These are phyloP conservation scores for Gossypium rotundifolium DNA, from an alignment of 345 rosid species.

Conservation along the genomic window DNA sequence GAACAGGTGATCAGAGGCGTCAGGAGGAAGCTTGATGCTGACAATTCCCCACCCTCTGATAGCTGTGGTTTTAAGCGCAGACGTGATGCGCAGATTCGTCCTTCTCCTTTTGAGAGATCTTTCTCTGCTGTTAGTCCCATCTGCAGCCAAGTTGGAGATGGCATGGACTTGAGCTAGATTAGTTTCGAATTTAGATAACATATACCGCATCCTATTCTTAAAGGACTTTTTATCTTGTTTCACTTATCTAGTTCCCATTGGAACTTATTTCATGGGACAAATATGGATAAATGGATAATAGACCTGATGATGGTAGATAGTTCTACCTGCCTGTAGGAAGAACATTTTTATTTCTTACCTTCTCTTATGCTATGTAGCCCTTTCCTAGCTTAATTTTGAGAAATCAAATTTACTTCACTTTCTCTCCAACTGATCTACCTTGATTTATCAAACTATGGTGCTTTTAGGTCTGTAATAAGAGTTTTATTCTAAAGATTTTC, in stretches of 20 bases:
- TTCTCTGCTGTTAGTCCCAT: slow-evolving; percentile 82
- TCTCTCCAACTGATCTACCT: slow-evolving; percentile 14
- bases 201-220: slow-evolving; percentile 11
- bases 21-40: slow-evolving; percentile 92
- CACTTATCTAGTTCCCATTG: slow-evolving; percentile 20
- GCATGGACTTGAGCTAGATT: slow-evolving; percentile 92
- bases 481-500: slow-evolving; percentile 9
- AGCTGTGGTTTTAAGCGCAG: slow-evolving; percentile 82
- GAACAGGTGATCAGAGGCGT: slow-evolving; percentile 93
- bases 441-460: slow-evolving; percentile 8
- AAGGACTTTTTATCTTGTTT: slow-evolving; percentile 23
- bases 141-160: slow-evolving; percentile 92
- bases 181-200: background rate
- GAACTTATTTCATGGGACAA: slow-evolving; percentile 25
- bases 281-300: slow-evolving; percentile 41
- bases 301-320: slow-evolving; percentile 36
- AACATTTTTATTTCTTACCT: slow-evolving; percentile 32
- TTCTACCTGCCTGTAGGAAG: slow-evolving; percentile 49
- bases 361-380: slow-evolving; percentile 35
- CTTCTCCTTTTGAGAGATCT: slow-evolving; percentile 96
- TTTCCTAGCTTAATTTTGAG: slow-evolving; percentile 20
- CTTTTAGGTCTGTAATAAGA: slow-evolving; percentile 11
- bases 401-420: slow-evolving; percentile 14
- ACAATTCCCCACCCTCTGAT: slow-evolving; percentile 54
- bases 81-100: slow-evolving; percentile 56